Evolutionary conservation across 345 rosid species (phyloP), one percentile per base, ranked within the genome.

Genomic region (Anastatica hierochuntica): DNA sequence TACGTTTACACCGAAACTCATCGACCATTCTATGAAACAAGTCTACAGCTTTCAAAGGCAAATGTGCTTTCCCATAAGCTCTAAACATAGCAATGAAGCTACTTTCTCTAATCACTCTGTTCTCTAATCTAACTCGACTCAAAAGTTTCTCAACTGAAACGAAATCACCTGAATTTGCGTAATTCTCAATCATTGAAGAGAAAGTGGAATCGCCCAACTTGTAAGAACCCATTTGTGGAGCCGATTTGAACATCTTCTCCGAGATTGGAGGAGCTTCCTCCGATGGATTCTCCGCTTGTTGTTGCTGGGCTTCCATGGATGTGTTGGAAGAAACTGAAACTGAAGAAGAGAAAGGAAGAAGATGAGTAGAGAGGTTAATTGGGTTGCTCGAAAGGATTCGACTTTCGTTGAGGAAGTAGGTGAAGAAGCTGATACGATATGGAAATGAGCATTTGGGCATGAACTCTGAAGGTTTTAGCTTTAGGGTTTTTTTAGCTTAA

Each of bases 201-300:
- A 85, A 80, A 34, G 95, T 79, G 12, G 94, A 85, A 62, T 88
- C 98, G 14, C 97, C 97, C 18, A 48, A 13, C 13, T 67, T 68
- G 68, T 73, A 88, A 29, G 95, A 79, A 42, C 96, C 96, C 75
- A 73, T 70, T 50, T 68, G 75, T 11, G 81, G 55, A 53, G 68
- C 59, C 0, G 80, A 75, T 16, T 60, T 70, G 63, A 85, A 83
- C 10, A 85, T 62, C 24, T 70, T 66, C 37, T 85, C 78, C 4
- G 77, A 49, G 14, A 80, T 71, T 4, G 81, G 84, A 47, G 74
- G n/a, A n/a, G n/a, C n/a, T n/a, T n/a, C n/a, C n/a, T n/a, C n/a
- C n/a, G n/a, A n/a, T n/a, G n/a, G n/a, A 47, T 4, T 44, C 62
- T 3, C 1, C 20, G 46, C n/a, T n/a, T n/a, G n/a, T n/a, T 53